Evolutionary conservation across 75 land plant species (phyloP).

Genomic region (Picea sitchensis): DNA sequence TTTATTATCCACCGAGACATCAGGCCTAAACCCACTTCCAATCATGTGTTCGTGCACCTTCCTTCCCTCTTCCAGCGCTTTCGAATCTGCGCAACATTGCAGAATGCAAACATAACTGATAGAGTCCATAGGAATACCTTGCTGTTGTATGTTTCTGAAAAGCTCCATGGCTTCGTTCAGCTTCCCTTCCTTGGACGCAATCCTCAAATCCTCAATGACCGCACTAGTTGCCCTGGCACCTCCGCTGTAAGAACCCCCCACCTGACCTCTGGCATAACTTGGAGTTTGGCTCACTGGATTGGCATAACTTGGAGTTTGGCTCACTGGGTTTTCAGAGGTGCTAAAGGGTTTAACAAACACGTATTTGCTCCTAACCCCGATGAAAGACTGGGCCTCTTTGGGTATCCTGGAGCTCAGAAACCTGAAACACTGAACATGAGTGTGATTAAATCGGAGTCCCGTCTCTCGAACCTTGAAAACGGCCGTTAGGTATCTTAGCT

Average conservation of each 20-base stretch:
- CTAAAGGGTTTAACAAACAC: background rate
- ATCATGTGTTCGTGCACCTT: background rate
- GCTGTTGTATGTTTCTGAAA: background rate
- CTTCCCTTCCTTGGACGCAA: slow-evolving; percentile 1
- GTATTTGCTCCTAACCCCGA: background rate
- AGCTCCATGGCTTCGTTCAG: slow-evolving; percentile 2
- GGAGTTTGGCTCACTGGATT: too few relatives aligned
- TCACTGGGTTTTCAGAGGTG: background rate
- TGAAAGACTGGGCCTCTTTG: background rate
- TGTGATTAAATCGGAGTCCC: background rate
- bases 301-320: too few relatives aligned
- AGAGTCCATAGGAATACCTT: background rate
- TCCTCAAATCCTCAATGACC: background rate
- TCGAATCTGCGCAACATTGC: slow-evolving; percentile 3
- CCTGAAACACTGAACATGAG: background rate
- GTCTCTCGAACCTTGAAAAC: background rate
- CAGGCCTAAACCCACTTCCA: background rate
- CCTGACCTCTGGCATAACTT: too few relatives aligned
- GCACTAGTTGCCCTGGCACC: background rate
- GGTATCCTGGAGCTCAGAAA: background rate
- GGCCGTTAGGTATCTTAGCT: background rate
- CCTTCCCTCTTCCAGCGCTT: background rate
- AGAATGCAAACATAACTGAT: slow-evolving; percentile 9
- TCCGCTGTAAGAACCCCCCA: background rate
- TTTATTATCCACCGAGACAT: background rate